A percentile compares a stretch with the other conserved stretches of the same genome.
phyloP scores from a whole-genome alignment of 176 grass and related monocot species.

The Avena eriantha region DNA sequence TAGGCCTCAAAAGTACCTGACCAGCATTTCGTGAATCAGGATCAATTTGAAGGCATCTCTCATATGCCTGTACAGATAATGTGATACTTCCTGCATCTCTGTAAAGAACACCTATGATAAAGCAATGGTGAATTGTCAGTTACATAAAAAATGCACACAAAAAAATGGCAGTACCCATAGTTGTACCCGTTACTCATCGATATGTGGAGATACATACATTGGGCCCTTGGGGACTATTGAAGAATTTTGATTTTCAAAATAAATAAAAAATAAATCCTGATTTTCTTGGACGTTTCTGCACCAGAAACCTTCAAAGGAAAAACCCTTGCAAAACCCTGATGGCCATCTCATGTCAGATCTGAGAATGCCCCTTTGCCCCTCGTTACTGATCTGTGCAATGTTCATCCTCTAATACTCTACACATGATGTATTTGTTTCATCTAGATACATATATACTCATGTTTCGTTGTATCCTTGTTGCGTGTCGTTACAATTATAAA shows the following conservation, averaged over 20 bases:
- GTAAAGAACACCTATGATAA: slow-evolving; percentile 88
- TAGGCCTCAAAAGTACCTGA: slow-evolving; percentile 63
- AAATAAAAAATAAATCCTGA: background rate
- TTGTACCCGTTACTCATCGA: background rate
- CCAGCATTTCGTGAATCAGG: slow-evolving; percentile 98
- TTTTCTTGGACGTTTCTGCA: background rate
- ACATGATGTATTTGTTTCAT: background rate
- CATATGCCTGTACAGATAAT: slow-evolving; percentile 90
- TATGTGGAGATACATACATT: background rate
- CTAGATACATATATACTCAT: background rate
- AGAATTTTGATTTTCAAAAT: background rate
- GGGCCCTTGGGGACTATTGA: background rate
- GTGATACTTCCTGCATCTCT: slow-evolving; percentile 97
- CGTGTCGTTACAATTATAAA: background rate
- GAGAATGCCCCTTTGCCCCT: background rate
- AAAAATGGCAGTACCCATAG: background rate
- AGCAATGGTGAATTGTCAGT: slow-evolving; percentile 40
- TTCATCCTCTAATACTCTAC: background rate
- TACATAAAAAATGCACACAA: slow-evolving; percentile 16
- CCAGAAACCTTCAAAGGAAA: background rate
- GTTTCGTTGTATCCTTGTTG: background rate
- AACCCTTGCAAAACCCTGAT: background rate
- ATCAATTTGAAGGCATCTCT: slow-evolving; percentile 96
- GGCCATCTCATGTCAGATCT: background rate
- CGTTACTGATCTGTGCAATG: background rate